A percentile compares a stretch with the other conserved stretches of the same genome.
phyloP scores from a whole-genome alignment of 2,329 filamentous ascomycete genomes.

The Penicillium vulpinum region DNA sequence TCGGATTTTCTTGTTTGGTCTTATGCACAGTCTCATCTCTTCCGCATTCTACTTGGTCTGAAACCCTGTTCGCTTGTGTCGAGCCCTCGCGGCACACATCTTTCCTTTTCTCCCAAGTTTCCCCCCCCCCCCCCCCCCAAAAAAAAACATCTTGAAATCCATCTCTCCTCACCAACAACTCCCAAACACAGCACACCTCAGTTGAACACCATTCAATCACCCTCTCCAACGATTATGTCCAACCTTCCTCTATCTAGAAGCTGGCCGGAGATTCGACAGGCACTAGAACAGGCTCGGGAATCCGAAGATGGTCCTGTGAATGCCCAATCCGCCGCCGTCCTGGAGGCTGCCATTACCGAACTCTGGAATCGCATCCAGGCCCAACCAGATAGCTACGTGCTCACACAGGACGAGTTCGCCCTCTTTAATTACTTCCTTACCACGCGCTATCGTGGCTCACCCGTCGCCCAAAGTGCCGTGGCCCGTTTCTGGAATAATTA shows the following conservation, averaged over 20 bases:
- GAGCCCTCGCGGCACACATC: slow-evolving; percentile 1
- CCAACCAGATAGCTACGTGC: slow-evolving; percentile 67
- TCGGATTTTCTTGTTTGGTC: slow-evolving; percentile 16
- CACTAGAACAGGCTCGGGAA: slow-evolving; percentile 74
- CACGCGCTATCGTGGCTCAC: slow-evolving; percentile 59
- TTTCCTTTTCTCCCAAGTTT: not conserved
- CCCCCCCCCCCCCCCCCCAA: not conserved
- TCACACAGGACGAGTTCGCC: slow-evolving; percentile 75
- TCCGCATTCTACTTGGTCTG: slow-evolving; percentile 1
- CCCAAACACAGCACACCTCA: not conserved
- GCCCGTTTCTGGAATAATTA: slow-evolving; percentile 58
- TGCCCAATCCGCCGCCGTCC: slow-evolving; percentile 61
- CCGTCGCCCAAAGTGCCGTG: slow-evolving; percentile 53
- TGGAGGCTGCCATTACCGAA: slow-evolving; percentile 63
- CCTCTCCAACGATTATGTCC: slow-evolving; percentile 28
- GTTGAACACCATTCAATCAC: not conserved
- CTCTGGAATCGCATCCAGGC: slow-evolving; percentile 69
- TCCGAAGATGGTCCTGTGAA: slow-evolving; percentile 66
- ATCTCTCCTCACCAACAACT: not conserved
- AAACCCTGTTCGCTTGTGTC: not conserved
- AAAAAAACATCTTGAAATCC: not conserved
- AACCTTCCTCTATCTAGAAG: slow-evolving; percentile 28
- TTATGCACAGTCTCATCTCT: slow-evolving; percentile 17
- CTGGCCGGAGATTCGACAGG: slow-evolving; percentile 59
- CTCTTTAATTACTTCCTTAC: slow-evolving; percentile 80